These are phyloP conservation scores for Cercophora samala DNA, from an alignment of 495 filamentous ascomycete genomes.

Conservation along the genomic window DNA sequence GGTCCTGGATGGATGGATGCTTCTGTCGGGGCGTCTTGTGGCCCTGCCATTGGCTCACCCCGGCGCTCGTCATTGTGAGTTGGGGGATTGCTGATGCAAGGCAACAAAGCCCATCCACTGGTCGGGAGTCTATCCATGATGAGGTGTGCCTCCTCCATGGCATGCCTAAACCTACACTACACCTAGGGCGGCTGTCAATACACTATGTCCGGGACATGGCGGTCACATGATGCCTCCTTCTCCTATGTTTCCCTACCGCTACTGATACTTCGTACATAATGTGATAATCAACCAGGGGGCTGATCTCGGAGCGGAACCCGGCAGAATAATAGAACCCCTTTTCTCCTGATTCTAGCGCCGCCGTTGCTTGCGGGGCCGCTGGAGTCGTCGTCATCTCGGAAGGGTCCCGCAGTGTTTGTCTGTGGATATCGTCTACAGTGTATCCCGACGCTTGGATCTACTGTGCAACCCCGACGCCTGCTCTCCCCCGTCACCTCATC, in stretches of 20 bases:
- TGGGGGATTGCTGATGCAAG: too few species aligned
- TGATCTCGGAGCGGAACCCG: neutral
- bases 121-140: neutral
- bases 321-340: neutral
- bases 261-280: too few species aligned
- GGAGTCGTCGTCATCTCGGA: slow-evolving; percentile 13
- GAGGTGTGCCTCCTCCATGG: too few species aligned
- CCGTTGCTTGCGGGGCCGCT: slow-evolving; percentile 9
- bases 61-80: too few species aligned
- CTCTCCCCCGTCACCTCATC: neutral
- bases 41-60: neutral
- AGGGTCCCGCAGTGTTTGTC: neutral
- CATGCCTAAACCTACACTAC: too few species aligned
- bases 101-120: neutral
- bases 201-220: neutral
- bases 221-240: neutral
- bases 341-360: slow-evolving; percentile 7
- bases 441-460: slow-evolving; percentile 3
- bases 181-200: too few species aligned
- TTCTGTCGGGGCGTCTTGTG: neutral
- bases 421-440: slow-evolving; percentile 7
- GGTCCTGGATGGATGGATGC: neutral
- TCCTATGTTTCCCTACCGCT: too few species aligned
- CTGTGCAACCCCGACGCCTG: slow-evolving; percentile 3
- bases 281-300: neutral